phyloP scores from a whole-genome alignment of 805 yeast genomes.

The Ogataea henricii region DNA sequence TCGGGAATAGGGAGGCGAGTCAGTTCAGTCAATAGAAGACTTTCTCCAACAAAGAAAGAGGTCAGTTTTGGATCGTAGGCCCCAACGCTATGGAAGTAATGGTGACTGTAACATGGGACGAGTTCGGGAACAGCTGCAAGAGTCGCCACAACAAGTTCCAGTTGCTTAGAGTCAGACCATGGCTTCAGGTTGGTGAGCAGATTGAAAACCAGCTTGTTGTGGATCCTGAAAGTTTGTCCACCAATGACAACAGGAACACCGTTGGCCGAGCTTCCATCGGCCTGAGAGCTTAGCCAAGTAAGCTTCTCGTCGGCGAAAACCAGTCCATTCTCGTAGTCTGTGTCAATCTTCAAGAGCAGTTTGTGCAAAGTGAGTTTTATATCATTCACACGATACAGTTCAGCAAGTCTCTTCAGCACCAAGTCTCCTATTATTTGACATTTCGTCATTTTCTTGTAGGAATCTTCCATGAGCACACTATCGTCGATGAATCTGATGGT shows the following conservation, averaged over 20 bases:
- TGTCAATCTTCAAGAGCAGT: conserved; percentile 51
- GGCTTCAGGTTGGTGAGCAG: conserved; percentile 71
- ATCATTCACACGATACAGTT: conserved; percentile 41
- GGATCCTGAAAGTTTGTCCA: conserved; percentile 54
- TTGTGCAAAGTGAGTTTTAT: conserved; percentile 43
- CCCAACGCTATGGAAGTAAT: conserved; percentile 60
- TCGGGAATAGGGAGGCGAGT: conserved; percentile 59
- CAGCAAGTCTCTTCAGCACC: conserved; percentile 58
- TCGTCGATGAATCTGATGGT: conserved; percentile 51
- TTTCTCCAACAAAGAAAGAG: conserved; percentile 81
- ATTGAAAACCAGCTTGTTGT: conserved; percentile 68
- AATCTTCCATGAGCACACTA: conserved; percentile 56
- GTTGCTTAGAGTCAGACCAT: conserved; percentile 71
- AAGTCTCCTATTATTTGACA: conserved; percentile 78
- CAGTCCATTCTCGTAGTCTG: conserved; percentile 52
- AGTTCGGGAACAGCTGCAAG: conserved; percentile 65
- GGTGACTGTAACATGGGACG: conserved; percentile 66
- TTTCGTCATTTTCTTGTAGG: conserved; percentile 68
- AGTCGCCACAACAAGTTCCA: conserved; percentile 52
- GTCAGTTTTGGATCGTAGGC: conserved; percentile 77
- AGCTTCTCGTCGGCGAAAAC: conserved; percentile 45
- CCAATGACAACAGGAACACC: conserved; percentile 52
- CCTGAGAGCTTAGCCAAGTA: conserved; percentile 44
- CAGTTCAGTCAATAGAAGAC: conserved; percentile 59
- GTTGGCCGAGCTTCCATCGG: conserved; percentile 22